A percentile compares a stretch with the other conserved stretches of the same genome.
Conservation (phyloP, 2,329 filamentous ascomycete genomes). For the Ophiostoma perfectum region DNA sequence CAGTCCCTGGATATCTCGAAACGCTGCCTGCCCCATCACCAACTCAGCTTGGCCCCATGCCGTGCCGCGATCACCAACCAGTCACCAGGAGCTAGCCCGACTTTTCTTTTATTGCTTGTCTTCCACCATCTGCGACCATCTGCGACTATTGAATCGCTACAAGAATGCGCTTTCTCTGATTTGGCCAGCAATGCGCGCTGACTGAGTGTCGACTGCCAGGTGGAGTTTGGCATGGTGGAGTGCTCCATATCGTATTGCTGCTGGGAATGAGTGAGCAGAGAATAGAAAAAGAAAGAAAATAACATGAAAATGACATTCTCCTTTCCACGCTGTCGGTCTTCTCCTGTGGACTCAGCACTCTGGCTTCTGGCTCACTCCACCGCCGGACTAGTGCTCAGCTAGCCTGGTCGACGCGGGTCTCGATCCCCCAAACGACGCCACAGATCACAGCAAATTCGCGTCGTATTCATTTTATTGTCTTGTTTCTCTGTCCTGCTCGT, state of each 20-base stretch:
- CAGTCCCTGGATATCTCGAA: too few species aligned
- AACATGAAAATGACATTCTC: neutral
- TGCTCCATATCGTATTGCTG: neutral
- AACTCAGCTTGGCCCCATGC: too few species aligned
- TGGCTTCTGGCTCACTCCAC: neutral
- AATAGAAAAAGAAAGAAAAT: neutral
- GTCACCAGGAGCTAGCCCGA: too few species aligned
- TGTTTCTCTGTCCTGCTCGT: neutral
- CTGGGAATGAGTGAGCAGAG: neutral
- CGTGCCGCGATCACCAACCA: too few species aligned
- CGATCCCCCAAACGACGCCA: slow-evolving; percentile 3
- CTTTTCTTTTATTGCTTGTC: too few species aligned
- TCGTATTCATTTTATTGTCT: neutral
- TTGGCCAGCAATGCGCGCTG: neutral
- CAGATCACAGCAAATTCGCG: neutral
- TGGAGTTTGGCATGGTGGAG: neutral
- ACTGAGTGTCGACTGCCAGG: neutral
- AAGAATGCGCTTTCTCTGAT: neutral
- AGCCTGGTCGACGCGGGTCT: neutral
- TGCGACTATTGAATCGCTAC: neutral
- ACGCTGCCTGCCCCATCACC: too few species aligned
- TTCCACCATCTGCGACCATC: neutral
- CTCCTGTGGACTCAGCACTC: neutral
- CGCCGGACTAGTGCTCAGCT: neutral
- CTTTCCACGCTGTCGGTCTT: neutral